Base-by-base conservation (phyloP, 768 basidiomycete species). In the Kwoniella botswanensis region DNA sequence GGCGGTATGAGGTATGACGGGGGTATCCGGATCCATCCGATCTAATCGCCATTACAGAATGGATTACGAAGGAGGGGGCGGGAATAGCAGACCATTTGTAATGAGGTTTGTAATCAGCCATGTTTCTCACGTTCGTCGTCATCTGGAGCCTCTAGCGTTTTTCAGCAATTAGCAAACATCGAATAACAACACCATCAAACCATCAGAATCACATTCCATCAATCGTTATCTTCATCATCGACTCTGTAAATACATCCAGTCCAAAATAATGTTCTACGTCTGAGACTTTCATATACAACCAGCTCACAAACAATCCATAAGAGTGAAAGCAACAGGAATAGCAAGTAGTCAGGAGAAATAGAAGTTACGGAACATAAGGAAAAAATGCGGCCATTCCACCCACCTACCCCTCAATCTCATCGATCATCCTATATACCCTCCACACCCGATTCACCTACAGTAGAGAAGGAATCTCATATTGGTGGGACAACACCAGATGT, bases 391-490 rank as follows among this genome's bases (percentile, higher is more conserved):
- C 78, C 80, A 11, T 79, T 76, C 64, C 75, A 75, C 57, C 74
- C 74, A 13, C 72, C 68, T 7, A 72, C 66, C 55, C 70, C 68
- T 53, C 71, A 56, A 58, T 52, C 54, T 41, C 60, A 70, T 57
- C 68, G 65, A 17, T 59, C 69, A 21, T 65, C 71, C 58, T 55
- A 62, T 46, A 43, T 46, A 13, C 75, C 74, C 56, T 71, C 72
- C 41, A 67, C 74, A 42, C 74, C 77, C 56, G 78, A 76, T 41
- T 79, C 80, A 6, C 78, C 80, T 2, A 21, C 65, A 15, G 69
- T 72, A 41, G 73, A 81, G 58, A 81, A 81, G 60, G 80, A 81
- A 66, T 79, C 78, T 41, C 80, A 81, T 26, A 73, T 76, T 35
- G 75, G 76, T 26, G 35, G 35, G 35, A 58, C 70, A n/a, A 70